Base-by-base conservation (phyloP, 1,284 basidiomycete genomes). In the Lentinula novae-zelandiae region DNA sequence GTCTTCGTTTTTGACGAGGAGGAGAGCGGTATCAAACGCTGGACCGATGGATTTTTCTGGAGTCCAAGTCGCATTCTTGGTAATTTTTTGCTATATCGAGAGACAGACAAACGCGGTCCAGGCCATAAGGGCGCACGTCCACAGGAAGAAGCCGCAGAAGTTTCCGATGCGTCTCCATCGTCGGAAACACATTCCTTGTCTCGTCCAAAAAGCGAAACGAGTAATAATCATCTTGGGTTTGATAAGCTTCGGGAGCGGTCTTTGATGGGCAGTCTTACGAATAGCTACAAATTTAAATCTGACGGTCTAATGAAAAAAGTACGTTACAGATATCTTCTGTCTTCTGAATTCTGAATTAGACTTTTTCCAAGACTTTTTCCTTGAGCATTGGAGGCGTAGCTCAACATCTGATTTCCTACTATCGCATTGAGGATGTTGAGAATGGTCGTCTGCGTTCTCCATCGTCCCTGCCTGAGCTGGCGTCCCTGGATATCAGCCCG, bases 1-100 rank as follows among this genome's bases (percentile, higher is more conserved):
- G 93, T 99, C 36, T 99, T 98, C 70, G 96, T 98, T 62, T 98
- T 98, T 72, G 95, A 99, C 74, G 96, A 98, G 78, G 89, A 93
- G 68, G 95, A 98, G 75, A 95, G 93, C 68, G 95, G 95, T 40
- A 98, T 99, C 80, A 98, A 97, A 78, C 84, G 96, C 55, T 98
- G 96, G 96, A 99, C 96, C 0, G 96, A 99, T 75, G 96, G 96
- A 5, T 89, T 94, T 72, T 91, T 93, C 69, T 98, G 96, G 96
- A 88, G 86, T 65, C 90, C 89, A 1, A 87, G 88, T 62, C 80
- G 93, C 54, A 95, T 98, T 49, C 79, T 98, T 52, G 93, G 93
- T 70, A 98, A 98, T 76, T 98, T 98, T 72, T 79, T 98, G 71
- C 86, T 96, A 61, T 97, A 97, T 75, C 87, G 94, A 63, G 94